Evolutionary conservation across 768 basidiomycete genomes (phyloP).

Genomic region (Kwoniella botswanensis): DNA sequence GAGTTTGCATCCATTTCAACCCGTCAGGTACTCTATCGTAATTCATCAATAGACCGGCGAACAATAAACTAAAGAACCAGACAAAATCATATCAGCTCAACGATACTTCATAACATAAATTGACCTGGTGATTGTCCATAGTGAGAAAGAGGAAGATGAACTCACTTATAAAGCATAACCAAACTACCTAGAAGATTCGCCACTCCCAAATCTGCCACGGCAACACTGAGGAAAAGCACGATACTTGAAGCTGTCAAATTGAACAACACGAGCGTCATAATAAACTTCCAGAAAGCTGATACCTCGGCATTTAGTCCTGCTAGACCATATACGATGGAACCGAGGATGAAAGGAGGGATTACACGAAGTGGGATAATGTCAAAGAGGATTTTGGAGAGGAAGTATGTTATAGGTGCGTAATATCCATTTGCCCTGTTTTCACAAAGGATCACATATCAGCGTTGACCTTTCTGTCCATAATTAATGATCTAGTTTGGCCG

Average conservation of each 20-base stretch:
- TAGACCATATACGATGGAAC: conserved; percentile 91
- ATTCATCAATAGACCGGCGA: conserved; percentile 94
- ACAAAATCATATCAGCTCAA: conserved; percentile 23
- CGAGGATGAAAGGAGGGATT: conserved; percentile 92
- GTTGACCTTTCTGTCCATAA: no score
- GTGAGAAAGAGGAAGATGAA: no score
- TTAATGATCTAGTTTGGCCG: no score
- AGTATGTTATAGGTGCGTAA: conserved; percentile 96
- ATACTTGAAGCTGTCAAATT: conserved; percentile 94
- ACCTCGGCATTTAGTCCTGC: conserved; percentile 93
- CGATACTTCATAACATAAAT: no score
- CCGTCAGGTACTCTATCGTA: conserved; percentile 75
- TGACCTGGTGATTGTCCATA: no score
- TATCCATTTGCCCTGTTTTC: conserved; percentile 85
- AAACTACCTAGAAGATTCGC: conserved; percentile 93
- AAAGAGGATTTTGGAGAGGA: conserved; percentile 91
- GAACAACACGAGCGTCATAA: conserved; percentile 92
- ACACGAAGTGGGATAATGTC: conserved; percentile 93
- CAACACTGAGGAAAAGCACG: conserved; percentile 85
- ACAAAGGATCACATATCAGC: neutral
- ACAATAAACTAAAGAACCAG: conserved; percentile 73
- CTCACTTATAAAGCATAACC: conserved; percentile 98
- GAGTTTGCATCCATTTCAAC: conserved; percentile 83
- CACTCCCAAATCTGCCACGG: conserved; percentile 81
- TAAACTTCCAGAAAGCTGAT: conserved; percentile 95